Conservation (phyloP, 257 asterid species). For the Ajuga chamaepitys region DNA sequence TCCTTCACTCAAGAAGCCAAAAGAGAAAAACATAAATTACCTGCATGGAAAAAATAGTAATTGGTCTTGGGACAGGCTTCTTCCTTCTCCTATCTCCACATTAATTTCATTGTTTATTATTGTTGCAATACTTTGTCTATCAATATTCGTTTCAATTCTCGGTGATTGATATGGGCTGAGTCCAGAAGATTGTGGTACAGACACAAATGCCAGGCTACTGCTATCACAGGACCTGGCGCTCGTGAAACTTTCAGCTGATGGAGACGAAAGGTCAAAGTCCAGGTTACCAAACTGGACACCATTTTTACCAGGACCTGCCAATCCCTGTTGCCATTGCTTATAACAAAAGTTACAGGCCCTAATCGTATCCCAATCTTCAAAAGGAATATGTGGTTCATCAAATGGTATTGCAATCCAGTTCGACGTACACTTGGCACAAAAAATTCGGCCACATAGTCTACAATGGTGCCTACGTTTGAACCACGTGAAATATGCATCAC, state of each 20-base stretch:
- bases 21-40: constrained; percentile 29
- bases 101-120: constrained; percentile 27
- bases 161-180: constrained; percentile 40
- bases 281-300: constrained; percentile 35
- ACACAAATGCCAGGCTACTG: constrained; percentile 42
- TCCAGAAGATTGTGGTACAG: constrained; percentile 48
- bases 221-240: constrained; percentile 63
- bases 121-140: constrained; percentile 29
- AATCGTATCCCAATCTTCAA: constrained; percentile 55
- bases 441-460: constrained; percentile 76
- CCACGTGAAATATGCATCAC: constrained; percentile 72
- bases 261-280: constrained; percentile 45
- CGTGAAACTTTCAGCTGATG: constrained; percentile 59
- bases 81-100: constrained; percentile 21
- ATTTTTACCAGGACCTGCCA: constrained; percentile 32
- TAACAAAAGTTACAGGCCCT: constrained; percentile 79
- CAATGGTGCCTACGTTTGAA: constrained; percentile 92
- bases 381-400: constrained; percentile 22
- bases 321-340: constrained; percentile 61
- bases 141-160: constrained; percentile 34
- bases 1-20: constrained; percentile 4
- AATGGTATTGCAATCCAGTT: constrained; percentile 55
- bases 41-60: constrained; percentile 43
- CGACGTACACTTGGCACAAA: constrained; percentile 78
- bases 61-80: constrained; percentile 26